A percentile compares a stretch with the other conserved stretches of the same genome.
Evolutionary conservation across 2,329 filamentous ascomycete species (phyloP).

Genomic region (Neobulgaria alba): DNA sequence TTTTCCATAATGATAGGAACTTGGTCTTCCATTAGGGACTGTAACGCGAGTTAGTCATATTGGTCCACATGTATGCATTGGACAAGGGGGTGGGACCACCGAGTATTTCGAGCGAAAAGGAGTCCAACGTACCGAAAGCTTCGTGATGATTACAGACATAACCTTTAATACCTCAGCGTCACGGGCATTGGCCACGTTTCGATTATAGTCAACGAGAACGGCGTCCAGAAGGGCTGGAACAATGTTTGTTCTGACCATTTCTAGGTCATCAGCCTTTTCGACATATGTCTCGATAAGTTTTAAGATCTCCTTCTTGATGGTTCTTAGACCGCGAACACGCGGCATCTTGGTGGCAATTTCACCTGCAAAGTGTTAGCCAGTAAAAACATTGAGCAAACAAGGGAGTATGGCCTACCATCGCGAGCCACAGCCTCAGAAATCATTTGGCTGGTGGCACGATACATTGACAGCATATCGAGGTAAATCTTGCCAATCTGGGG

Average conservation of each 20-base stretch:
- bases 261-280: conserved; percentile 92
- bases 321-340: conserved; percentile 86
- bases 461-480: conserved; percentile 98
- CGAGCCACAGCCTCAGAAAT: conserved; percentile 87
- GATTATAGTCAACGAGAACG: conserved; percentile 91
- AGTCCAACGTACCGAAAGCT: conserved; percentile 77
- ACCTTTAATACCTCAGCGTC: conserved; percentile 95
- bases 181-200: conserved; percentile 89
- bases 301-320: conserved; percentile 98
- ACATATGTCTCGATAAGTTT: conserved; percentile 98
- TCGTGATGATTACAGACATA: conserved; percentile 95
- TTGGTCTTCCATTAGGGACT: conserved; percentile 96
- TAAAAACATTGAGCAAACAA: background rate
- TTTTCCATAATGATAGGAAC: conserved; percentile 97
- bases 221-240: conserved; percentile 93
- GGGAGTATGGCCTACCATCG: conserved; percentile 51
- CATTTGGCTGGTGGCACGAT: conserved; percentile 88
- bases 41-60: conserved; percentile 1
- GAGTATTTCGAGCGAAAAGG: conserved; percentile 38
- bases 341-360: conserved; percentile 96
- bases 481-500: conserved; percentile 97
- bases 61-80: too few species aligned
- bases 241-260: conserved; percentile 87
- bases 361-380: conserved; percentile 43
- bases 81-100: conserved; percentile 29